Percentiles rank a stretch among this genome's conserved stretches.
Evolutionary conservation across 176 grass and related monocot species (phyloP).

Genomic region (Miscanthus lutarioriparius): DNA sequence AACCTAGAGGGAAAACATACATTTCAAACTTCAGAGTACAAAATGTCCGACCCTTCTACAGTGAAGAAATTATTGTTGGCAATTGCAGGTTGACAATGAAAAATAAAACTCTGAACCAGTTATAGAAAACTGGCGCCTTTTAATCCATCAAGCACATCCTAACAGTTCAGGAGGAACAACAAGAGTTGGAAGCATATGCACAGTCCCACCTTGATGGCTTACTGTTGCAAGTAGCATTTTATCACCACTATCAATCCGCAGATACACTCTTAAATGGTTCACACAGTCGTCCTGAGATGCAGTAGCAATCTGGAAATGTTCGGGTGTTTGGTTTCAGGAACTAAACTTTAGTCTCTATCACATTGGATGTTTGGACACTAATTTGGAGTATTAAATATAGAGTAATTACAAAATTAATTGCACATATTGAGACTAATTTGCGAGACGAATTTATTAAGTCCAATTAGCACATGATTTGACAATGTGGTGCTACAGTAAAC

Average conservation of each 20-base stretch:
- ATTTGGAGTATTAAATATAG: no score
- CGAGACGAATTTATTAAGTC: no score
- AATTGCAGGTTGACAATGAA: background rate
- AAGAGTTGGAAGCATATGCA: background rate
- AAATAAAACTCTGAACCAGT: background rate
- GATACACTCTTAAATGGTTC: background rate
- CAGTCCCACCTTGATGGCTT: background rate
- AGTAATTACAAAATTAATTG: no score
- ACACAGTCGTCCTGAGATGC: background rate
- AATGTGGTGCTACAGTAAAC: no score
- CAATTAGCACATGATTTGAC: no score
- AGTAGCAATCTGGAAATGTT: background rate
- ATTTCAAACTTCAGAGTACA: background rate
- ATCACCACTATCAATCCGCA: background rate
- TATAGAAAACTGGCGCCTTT: background rate
- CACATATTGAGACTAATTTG: no score
- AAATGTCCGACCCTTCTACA: background rate
- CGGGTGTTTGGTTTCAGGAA: no score
- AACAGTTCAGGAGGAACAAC: conserved; percentile 6
- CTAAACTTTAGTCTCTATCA: no score
- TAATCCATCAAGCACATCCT: background rate
- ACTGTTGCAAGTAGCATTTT: conserved; percentile 1
- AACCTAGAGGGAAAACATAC: conserved; percentile 52
- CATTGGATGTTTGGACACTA: no score
- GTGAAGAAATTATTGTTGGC: background rate